These are phyloP conservation scores for Entelexis paramagnoliae DNA, from an alignment of 1,139 yeast species.

Conservation along the genomic window DNA sequence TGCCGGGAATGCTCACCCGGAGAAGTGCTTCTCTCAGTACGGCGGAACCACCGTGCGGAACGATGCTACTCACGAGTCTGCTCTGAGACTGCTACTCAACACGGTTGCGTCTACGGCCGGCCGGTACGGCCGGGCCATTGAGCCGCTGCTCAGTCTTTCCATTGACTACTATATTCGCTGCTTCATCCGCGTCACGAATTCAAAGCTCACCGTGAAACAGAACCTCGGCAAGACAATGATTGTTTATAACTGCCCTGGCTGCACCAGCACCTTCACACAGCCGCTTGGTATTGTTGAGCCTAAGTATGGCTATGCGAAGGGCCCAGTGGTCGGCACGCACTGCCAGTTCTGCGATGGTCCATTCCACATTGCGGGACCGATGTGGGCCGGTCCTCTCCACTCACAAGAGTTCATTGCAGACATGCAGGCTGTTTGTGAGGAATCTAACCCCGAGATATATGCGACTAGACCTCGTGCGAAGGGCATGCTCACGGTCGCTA, in stretches of 20 bases:
- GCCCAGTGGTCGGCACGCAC: slow-evolving; percentile 43
- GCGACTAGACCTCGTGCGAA: slow-evolving; percentile 74
- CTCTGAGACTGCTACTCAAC: slow-evolving; percentile 69
- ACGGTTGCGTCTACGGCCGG: slow-evolving; percentile 78
- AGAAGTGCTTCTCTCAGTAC: slow-evolving; percentile 85
- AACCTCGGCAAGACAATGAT: slow-evolving; percentile 56
- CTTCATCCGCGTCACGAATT: slow-evolving; percentile 61
- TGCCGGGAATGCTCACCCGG: slow-evolving; percentile 95
- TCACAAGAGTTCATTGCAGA: slow-evolving; percentile 53
- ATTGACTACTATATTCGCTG: slow-evolving; percentile 89
- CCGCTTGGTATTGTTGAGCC: slow-evolving; percentile 55
- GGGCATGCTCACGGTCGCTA: slow-evolving; percentile 85
- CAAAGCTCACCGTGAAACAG: slow-evolving; percentile 76
- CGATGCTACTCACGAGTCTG: slow-evolving; percentile 88
- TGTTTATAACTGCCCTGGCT: slow-evolving; percentile 77
- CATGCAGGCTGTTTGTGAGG: slow-evolving; percentile 46
- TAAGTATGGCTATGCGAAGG: slow-evolving; percentile 49
- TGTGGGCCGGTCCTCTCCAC: slow-evolving; percentile 84
- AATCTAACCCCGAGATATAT: slow-evolving; percentile 45
- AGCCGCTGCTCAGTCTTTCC: slow-evolving; percentile 72
- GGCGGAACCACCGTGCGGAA: slow-evolving; percentile 83
- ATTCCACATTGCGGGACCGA: slow-evolving; percentile 84
- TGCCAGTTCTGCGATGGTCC: slow-evolving; percentile 64
- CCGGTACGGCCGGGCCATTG: slow-evolving; percentile 73
- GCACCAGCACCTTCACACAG: slow-evolving; percentile 64